Base-by-base conservation (phyloP, 495 filamentous ascomycete species). In the Umbilicaria muhlenbergii region DNA sequence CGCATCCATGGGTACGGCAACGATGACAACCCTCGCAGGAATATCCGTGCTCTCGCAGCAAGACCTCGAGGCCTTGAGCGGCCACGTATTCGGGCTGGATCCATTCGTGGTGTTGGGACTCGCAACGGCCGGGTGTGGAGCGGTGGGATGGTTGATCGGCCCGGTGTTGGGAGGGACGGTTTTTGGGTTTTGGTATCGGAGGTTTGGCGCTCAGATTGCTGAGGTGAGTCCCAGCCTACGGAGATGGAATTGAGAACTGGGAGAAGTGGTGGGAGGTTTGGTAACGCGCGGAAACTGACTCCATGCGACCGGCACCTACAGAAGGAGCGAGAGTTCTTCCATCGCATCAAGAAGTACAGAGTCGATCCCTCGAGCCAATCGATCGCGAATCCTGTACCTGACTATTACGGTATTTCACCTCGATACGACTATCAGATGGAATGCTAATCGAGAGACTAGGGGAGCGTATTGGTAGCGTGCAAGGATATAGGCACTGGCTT, bases 301-400 rank as follows among this genome's bases (percentile, higher is more conserved):
- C 10, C 48, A 51, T 35, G 50, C 33, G 42, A 32, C 39, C 32
- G 31, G 2, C 15, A 11, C 13, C 14, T 51, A 49, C 51, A 86
- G 80, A 94, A 94, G 70, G 91, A 98, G 64, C 81, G 78, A 50
- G 81, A 86, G 54, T 93, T 98, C 70, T 92, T 85, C 60, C 70
- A 74, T 42, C 71, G 88, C 42, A 86, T 98, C 58, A 86, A 83
- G 62, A 80, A 78, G 61, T 80, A 85, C 60, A 78, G 91, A 12
- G 91, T 92, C 46, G 92, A 96, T 60, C 91, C 91, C 3, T 73
- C 74, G 0, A 68, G 69, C 13, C 77, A 77, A 49, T 78, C 73
- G 5, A 68, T 76, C 45, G 61, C 72, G 36, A 86, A 86, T 56
- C 80, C 80, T 0, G 79, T 89, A 13, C 76, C 76, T 4, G 77